These are phyloP conservation scores for Malassezia equina DNA, from an alignment of 1,284 basidiomycete genomes.

Conservation along the genomic window DNA sequence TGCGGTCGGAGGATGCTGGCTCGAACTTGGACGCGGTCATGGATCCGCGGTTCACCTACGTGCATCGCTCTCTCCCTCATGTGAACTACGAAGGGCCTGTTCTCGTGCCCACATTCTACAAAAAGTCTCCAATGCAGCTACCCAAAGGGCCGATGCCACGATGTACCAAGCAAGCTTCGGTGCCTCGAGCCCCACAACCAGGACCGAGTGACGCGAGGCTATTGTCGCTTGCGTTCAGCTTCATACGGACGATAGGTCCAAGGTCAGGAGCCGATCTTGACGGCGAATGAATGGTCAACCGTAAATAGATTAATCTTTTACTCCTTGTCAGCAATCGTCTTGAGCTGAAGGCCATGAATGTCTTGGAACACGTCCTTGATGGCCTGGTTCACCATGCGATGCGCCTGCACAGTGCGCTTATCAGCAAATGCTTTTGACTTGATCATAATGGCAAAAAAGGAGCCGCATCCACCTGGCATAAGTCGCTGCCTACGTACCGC, in stretches of 20 bases:
- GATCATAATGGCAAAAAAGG: slow-evolving; percentile 88
- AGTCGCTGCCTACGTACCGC: slow-evolving; percentile 53
- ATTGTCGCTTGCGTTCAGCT: background rate
- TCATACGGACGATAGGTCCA: background rate
- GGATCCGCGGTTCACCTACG: background rate
- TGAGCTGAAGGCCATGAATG: slow-evolving; percentile 76
- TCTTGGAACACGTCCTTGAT: slow-evolving; percentile 80
- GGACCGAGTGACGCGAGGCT: background rate
- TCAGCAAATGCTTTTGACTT: slow-evolving; percentile 75
- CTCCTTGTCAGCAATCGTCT: slow-evolving; percentile 5
- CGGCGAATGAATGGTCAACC: no score
- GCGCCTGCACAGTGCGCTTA: slow-evolving; percentile 79
- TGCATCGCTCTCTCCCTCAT: background rate
- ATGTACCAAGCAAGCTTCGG: background rate
- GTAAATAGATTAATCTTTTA: background rate
- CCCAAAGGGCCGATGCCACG: background rate
- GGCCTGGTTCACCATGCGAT: slow-evolving; percentile 75
- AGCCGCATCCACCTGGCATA: slow-evolving; percentile 68
- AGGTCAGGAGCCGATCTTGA: no score
- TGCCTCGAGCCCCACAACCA: background rate
- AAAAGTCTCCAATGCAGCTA: background rate
- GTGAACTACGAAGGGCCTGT: slow-evolving; percentile 2
- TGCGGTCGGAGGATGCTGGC: background rate
- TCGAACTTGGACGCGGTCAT: background rate
- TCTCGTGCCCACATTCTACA: background rate